phyloP scores from a whole-genome alignment of 2,329 filamentous ascomycete species.

The Albifimbria verrucaria region DNA sequence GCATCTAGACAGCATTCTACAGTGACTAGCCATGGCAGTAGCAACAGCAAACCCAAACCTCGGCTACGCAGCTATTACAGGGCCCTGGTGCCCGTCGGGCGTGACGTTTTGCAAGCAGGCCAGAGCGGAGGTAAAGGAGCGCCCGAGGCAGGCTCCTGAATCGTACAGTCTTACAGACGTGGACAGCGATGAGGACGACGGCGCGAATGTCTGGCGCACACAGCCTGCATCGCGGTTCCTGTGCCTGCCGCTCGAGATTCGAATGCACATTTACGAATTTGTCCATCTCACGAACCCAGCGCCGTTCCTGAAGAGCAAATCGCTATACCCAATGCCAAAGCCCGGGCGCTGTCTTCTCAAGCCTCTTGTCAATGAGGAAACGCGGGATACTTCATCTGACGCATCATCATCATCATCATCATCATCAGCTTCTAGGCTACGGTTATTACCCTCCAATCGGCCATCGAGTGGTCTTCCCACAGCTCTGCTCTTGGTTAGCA shows the following conservation, averaged over 20 bases:
- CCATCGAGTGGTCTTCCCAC: constrained; percentile 38
- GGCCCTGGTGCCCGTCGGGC: constrained; percentile 12
- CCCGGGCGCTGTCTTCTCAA: constrained; percentile 28
- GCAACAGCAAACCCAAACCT: not conserved
- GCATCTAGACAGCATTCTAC: too few species aligned
- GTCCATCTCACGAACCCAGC: constrained; percentile 35
- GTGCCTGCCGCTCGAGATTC: constrained; percentile 40
- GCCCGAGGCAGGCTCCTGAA: not conserved
- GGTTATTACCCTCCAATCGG: constrained; percentile 29
- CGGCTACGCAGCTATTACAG: not conserved
- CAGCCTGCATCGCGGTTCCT: constrained; percentile 16
- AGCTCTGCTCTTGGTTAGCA: constrained; percentile 32
- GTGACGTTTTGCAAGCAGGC: constrained; percentile 5
- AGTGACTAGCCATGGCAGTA: not conserved
- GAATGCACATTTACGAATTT: constrained; percentile 43
- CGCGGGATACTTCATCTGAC: too few species aligned
- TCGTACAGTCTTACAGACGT: not conserved
- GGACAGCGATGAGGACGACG: not conserved
- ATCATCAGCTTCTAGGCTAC: too few species aligned
- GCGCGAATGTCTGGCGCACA: not conserved
- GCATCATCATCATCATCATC: too few species aligned
- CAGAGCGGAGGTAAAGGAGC: not conserved
- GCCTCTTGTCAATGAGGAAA: constrained; percentile 11
- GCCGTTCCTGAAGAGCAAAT: not conserved
- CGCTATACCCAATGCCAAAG: constrained; percentile 33